These are phyloP conservation scores for Globisporangium iwayamae DNA, from an alignment of 352 stramenopile genomes.

Conservation along the genomic window DNA sequence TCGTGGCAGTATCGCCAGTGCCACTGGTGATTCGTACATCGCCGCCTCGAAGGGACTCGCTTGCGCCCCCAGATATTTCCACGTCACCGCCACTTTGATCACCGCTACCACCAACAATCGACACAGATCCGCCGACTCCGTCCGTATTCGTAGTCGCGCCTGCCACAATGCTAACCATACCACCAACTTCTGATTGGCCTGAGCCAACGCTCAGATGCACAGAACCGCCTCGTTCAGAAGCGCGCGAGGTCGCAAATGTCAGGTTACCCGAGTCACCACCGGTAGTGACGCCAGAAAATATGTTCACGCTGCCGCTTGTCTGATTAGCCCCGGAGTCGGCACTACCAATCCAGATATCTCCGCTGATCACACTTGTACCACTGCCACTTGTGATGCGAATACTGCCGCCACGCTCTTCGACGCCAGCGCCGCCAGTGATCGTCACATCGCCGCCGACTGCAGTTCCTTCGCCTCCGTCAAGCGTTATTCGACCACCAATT, in stretches of 20 bases:
- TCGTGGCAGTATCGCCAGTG: not conserved
- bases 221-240: slow-evolving; percentile 18
- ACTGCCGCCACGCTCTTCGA: slow-evolving; percentile 22
- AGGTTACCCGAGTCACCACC: slow-evolving; percentile 22
- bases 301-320: slow-evolving; percentile 19
- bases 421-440: slow-evolving; percentile 21
- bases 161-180: slow-evolving; percentile 16
- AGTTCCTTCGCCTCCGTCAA: slow-evolving; percentile 21
- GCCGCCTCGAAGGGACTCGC: slow-evolving; percentile 9
- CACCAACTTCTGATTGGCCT: slow-evolving; percentile 18
- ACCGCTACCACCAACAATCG: slow-evolving; percentile 21
- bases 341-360: slow-evolving; percentile 22
- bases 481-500: slow-evolving; percentile 17
- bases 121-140: slow-evolving; percentile 21
- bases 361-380: slow-evolving; percentile 16
- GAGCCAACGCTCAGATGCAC: slow-evolving; percentile 22
- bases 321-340: slow-evolving; percentile 12
- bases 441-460: slow-evolving; percentile 24
- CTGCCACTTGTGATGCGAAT: slow-evolving; percentile 22
- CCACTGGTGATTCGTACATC: slow-evolving; percentile 14
- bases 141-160: slow-evolving; percentile 12
- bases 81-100: slow-evolving; percentile 17
- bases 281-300: slow-evolving; percentile 20
- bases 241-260: slow-evolving; percentile 15
- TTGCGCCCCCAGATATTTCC: slow-evolving; percentile 19